Evolutionary conservation across 1,284 basidiomycete species (phyloP).

Genomic region (Marasmius tenuissimus): DNA sequence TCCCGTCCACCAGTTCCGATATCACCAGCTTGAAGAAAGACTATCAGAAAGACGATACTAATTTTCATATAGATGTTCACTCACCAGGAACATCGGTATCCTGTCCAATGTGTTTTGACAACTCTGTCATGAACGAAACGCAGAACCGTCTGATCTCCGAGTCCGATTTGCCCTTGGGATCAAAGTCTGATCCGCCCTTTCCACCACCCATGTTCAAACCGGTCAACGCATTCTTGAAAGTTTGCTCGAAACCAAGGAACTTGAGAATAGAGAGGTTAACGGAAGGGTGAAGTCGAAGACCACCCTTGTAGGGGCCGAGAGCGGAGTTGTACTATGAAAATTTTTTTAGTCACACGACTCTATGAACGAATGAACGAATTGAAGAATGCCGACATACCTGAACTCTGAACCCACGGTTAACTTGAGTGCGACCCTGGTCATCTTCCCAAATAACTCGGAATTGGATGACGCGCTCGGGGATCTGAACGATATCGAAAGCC

Average conservation of each 20-base stretch:
- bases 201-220: slow-evolving; percentile 78
- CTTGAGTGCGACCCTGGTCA: slow-evolving; percentile 66
- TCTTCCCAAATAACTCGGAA: slow-evolving; percentile 84
- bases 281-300: slow-evolving; percentile 78
- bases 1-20: slow-evolving; percentile 72
- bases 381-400: slow-evolving; percentile 43
- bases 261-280: slow-evolving; percentile 86
- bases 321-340: slow-evolving; percentile 72
- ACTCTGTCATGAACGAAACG: slow-evolving; percentile 70
- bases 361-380: not conserved
- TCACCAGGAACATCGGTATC: slow-evolving; percentile 75
- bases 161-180: slow-evolving; percentile 83
- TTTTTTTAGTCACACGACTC: slow-evolving; percentile 2
- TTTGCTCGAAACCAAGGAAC: slow-evolving; percentile 82
- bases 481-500: slow-evolving; percentile 68
- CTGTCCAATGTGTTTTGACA: slow-evolving; percentile 69
- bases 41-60: not conserved
- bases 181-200: slow-evolving; percentile 75
- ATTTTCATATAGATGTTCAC: slow-evolving; percentile 11
- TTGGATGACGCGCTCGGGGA: slow-evolving; percentile 74
- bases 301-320: slow-evolving; percentile 83
- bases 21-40: slow-evolving; percentile 56
- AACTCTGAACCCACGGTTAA: slow-evolving; percentile 79
- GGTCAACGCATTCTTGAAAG: slow-evolving; percentile 84
- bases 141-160: slow-evolving; percentile 76